Evolutionary conservation across 129 eudicot genomes (phyloP), one percentile per base, ranked within the genome.

Genomic region (Oenanthe sinensis): DNA sequence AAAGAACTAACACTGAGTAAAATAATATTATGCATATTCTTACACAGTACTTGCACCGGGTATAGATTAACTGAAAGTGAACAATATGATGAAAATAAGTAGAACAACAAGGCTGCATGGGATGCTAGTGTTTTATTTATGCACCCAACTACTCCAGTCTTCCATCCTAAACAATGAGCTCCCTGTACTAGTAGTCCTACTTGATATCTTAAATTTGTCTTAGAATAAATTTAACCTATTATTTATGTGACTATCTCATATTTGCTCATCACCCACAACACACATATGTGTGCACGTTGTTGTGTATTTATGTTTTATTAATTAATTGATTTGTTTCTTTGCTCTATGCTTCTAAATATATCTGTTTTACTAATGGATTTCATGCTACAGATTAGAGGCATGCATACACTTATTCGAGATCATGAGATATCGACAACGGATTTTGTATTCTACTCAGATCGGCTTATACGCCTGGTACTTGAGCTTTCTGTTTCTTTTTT

Each of bases 331-430:
- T 60, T 60, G 19, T 3, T 6, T 58, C 10, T 55, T 20, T 12
- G 7, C 67, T 58, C 71, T 30, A 14, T 13, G 40, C 71, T 28
- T 13, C 40, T 13, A 26, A 65, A 2, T 16, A 14, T 30, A 69
- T 69, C 4, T 69, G 44, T 30, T 17, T 12, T 37, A 19, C 2
- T 69, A 16, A 30, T 69, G 8, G 1, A 19, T 26, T 11, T 14
- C 60, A 10, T 88, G 83, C 63, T 79, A 79, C 97, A 95, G 99
- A 95, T 95, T 77, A 89, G 99, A 85, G 99, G 99, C 58, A 95
- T 95, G 99, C 99, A 95, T 82, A 95, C 99, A 72, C 86, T 95
- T 82, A 91, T 95, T 86, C 95, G 99, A 67, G 97, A 95, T 81
- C 83, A 74, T 79, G 97, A 92, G n/a, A 92, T 95, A 81, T 95